Conservation (phyloP, 139 green algal genomes). For the Tetraselmis chui region DNA sequence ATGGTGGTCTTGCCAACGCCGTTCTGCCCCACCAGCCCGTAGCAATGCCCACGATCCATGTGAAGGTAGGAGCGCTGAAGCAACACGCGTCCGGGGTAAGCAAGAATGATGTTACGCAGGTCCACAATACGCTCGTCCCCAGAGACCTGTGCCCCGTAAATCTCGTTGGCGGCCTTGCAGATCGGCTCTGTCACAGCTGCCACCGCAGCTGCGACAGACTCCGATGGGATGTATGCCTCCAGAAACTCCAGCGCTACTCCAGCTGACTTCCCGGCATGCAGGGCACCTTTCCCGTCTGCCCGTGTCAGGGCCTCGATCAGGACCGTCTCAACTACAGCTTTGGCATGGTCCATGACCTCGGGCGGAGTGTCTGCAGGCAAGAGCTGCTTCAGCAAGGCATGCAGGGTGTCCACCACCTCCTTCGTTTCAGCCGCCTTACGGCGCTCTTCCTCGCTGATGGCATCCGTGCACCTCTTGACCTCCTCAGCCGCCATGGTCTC, state of each 20-base stretch:
- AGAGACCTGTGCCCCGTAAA: neutral
- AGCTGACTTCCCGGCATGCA: neutral
- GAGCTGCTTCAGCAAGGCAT: neutral
- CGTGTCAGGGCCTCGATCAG: neutral
- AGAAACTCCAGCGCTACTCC: neutral
- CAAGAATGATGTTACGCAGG: conserved; percentile 18
- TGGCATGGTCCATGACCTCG: neutral
- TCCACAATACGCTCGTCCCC: neutral
- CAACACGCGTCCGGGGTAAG: conserved; percentile 20
- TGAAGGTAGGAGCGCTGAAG: conserved; percentile 16
- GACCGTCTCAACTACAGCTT: neutral
- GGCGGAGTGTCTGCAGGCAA: neutral
- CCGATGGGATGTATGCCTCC: neutral
- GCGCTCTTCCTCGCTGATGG: neutral
- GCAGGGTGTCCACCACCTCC: neutral
- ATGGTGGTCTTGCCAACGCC: conserved; percentile 33
- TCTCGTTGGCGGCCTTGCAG: neutral
- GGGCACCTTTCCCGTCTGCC: neutral
- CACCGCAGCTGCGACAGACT: neutral
- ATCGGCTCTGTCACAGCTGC: neutral
- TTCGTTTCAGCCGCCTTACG: neutral
- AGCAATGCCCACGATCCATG: conserved; percentile 18
- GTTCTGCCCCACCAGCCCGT: conserved; percentile 27
- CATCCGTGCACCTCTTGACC: neutral
- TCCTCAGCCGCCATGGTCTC: neutral